These are phyloP conservation scores for Talaromyces sp. DNA, from an alignment of 2,329 filamentous ascomycete genomes.

Conservation along the genomic window DNA sequence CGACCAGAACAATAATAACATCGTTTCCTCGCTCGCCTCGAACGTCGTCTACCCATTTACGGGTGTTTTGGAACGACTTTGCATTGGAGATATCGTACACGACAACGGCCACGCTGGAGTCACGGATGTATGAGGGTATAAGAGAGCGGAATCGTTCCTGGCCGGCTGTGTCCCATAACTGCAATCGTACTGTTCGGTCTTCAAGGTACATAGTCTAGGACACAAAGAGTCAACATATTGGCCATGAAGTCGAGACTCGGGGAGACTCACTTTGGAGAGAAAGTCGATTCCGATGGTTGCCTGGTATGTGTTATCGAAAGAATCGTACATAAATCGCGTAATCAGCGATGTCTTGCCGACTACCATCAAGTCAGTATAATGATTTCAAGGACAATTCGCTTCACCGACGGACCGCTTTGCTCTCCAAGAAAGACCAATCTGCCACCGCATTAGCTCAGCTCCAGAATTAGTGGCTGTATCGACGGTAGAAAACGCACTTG, in stretches of 20 bases:
- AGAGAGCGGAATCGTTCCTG: constrained; percentile 95
- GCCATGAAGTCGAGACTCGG: neutral
- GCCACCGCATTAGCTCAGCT: constrained; percentile 22
- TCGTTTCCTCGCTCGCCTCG: constrained; percentile 94
- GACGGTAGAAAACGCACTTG: constrained; percentile 61
- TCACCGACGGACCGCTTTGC: constrained; percentile 73
- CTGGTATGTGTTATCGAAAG: constrained; percentile 99
- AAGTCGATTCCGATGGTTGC: constrained; percentile 99
- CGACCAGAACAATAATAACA: constrained; percentile 96
- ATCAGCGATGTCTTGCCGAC: constrained; percentile 98
- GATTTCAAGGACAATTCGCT: neutral
- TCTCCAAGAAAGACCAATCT: constrained; percentile 97
- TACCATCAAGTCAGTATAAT: constrained; percentile 36
- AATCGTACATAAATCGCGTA: constrained; percentile 99
- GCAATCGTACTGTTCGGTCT: constrained; percentile 92
- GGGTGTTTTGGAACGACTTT: constrained; percentile 96
- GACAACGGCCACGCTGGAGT: constrained; percentile 95
- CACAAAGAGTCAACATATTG: neutral
- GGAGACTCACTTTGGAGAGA: constrained; percentile 73
- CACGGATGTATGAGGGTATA: constrained; percentile 97
- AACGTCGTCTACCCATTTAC: constrained; percentile 99
- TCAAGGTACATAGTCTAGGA: constrained; percentile 95
- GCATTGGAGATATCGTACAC: constrained; percentile 98
- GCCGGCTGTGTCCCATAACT: constrained; percentile 97
- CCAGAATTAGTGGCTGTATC: neutral